Evolutionary conservation across 169 alveolate species (phyloP), one percentile per base, ranked within the genome.

Genomic region (Plasmodium inui): DNA sequence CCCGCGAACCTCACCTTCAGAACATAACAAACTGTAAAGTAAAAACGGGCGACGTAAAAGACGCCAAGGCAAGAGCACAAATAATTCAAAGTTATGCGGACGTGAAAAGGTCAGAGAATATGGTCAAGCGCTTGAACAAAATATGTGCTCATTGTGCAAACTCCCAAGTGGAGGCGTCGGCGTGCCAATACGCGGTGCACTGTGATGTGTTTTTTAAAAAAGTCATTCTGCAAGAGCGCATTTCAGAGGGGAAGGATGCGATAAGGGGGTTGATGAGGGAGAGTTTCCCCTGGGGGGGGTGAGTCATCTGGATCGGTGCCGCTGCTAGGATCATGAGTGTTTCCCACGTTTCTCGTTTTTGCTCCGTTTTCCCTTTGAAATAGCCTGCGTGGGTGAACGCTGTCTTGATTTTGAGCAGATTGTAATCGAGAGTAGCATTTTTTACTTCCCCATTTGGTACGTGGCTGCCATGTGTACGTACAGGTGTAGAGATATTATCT

Each of bases 121-220:
- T 55, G 72, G n/a, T 95, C 0, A 80, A 78, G n/a, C 92, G 85
- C 28, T 41, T 95, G 10, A 74, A 95, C 82, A 76, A 72, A 78
- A 92, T 95, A 19, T 95, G 96, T 53, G 91, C 82, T 22, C 70
- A 28, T 34, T 95, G 96, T 83, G 93, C 96, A 3, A 92, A 86
- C 67, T 78, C 95, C 19, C 93, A 94, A 67, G 91, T 84, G 80
- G 92, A 82, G 44, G 95, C 95, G 30, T 67, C 84, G 50, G 92
- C 94, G n/a, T 95, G 96, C 57, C 93, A 91, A n/a, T 92, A 95
- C 70, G 95, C 96, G 30, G 83, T 94, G 73, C 96, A 95, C 78
- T 95, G 96, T 26, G 91, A 91, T 67, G 91, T 95, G 37, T 73
- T 73, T 85, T 70, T 82, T 61, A 92, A 94, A 84, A 92, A 44